Percentiles rank a stretch among this genome's conserved stretches.
These are phyloP conservation scores for Didymella glomerata DNA, from an alignment of 2,329 filamentous ascomycete species.

Conservation along the genomic window DNA sequence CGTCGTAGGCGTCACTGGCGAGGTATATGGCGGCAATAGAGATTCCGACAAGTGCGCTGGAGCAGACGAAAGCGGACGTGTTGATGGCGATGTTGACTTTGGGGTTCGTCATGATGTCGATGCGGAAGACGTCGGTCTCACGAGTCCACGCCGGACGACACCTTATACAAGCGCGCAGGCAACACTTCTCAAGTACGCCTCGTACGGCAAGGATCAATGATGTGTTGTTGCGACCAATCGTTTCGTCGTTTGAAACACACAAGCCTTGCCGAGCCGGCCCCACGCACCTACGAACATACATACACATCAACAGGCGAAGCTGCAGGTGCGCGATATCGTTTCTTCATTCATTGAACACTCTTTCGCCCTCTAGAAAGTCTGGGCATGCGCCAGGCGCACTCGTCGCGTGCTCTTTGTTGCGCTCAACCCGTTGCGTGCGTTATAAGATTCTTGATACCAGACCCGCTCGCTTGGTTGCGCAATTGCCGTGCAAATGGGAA, in stretches of 20 bases:
- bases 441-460: too few relatives aligned
- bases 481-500: neutral
- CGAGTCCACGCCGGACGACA: too few relatives aligned
- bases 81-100: neutral
- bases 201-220: neutral
- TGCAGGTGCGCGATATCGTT: too few relatives aligned
- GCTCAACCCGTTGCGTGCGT: too few relatives aligned
- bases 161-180: neutral
- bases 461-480: too few relatives aligned
- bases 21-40: conserved; percentile 2
- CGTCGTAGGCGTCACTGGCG: conserved; percentile 6
- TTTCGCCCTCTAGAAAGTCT: too few relatives aligned
- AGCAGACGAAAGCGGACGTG: conserved; percentile 2
- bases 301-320: neutral
- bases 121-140: neutral
- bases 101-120: neutral
- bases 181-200: neutral
- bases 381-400: too few relatives aligned
- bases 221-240: neutral
- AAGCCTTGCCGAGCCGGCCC: neutral
- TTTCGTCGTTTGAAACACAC: neutral
- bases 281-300: neutral
- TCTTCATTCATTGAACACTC: too few relatives aligned
- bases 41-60: neutral
- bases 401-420: too few relatives aligned